Evolutionary conservation across 345 rosid species (phyloP).

Genomic region (Eucalyptus erythrocorys): DNA sequence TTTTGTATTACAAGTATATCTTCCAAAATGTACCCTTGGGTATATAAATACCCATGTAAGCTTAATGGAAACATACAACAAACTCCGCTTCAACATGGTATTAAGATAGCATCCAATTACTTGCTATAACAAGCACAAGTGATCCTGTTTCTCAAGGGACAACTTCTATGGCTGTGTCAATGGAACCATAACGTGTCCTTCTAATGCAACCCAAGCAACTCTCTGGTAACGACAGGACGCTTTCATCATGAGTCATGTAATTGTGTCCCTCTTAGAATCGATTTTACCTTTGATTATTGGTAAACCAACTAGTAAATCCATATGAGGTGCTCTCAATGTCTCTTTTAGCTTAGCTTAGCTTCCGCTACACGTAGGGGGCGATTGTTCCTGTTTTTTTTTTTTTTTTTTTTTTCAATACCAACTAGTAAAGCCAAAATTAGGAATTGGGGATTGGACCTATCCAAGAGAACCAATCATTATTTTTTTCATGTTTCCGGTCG

Average conservation of each 20-base stretch:
- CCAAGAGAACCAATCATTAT: accelerated
- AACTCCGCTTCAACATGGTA: not conserved
- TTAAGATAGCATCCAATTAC: not conserved
- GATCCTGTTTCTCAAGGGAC: not conserved
- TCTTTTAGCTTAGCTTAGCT: not conserved
- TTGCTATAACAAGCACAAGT: not conserved
- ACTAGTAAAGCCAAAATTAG: too few species aligned
- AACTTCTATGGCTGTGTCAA: not conserved
- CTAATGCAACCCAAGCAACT: not conserved
- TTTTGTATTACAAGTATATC: not conserved
- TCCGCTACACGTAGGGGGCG: not conserved
- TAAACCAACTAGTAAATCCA: not conserved
- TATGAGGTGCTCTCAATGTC: not conserved
- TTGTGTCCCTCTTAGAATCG: not conserved
- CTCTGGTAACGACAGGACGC: accelerated
- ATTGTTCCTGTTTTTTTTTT: too few species aligned
- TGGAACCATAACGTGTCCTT: not conserved
- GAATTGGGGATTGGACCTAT: too few species aligned
- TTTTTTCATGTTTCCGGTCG: too few species aligned
- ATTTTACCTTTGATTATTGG: not conserved
- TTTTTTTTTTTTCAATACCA: too few species aligned
- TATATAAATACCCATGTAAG: not conserved
- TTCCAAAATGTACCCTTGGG: not conserved
- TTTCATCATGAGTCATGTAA: not conserved
- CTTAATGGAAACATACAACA: not conserved